Conservation (phyloP, 352 stramenopile genomes). For the Albugo laibachii region DNA sequence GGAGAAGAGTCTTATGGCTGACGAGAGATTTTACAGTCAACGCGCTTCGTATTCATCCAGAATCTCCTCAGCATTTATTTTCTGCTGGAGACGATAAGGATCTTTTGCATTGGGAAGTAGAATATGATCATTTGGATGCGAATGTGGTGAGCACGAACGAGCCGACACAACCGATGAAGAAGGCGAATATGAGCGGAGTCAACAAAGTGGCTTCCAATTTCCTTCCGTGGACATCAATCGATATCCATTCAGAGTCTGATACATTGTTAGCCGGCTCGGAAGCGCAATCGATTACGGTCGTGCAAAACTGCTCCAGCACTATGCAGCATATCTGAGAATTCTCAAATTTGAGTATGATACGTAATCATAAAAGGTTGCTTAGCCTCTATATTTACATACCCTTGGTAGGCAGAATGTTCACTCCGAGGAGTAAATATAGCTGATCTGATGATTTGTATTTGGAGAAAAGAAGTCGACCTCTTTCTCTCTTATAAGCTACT, state of each 20-base stretch:
- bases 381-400: too few relatives aligned
- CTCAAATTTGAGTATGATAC: too few relatives aligned
- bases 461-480: too few relatives aligned
- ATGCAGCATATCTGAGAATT: too few relatives aligned
- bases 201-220: conserved; percentile 5
- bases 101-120: conserved; percentile 56
- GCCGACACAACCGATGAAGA: background rate
- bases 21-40: conserved; percentile 14
- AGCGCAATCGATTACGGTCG: conserved; percentile 44
- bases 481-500: too few relatives aligned
- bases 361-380: too few relatives aligned
- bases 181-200: background rate
- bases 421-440: too few relatives aligned
- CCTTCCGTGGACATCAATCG: conserved; percentile 42
- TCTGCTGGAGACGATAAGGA: conserved; percentile 36
- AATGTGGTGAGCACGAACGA: conserved; percentile 9
- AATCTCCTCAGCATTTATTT: conserved; percentile 42
- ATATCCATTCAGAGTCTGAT: conserved; percentile 49
- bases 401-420: too few relatives aligned
- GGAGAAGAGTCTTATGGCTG: background rate
- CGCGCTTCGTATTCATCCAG: conserved; percentile 38
- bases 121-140: conserved; percentile 17
- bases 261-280: conserved; percentile 55
- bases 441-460: too few relatives aligned
- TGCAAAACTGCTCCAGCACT: conserved; percentile 26